Conservation (phyloP, 768 basidiomycete genomes). For the Polyporus arcularius region DNA sequence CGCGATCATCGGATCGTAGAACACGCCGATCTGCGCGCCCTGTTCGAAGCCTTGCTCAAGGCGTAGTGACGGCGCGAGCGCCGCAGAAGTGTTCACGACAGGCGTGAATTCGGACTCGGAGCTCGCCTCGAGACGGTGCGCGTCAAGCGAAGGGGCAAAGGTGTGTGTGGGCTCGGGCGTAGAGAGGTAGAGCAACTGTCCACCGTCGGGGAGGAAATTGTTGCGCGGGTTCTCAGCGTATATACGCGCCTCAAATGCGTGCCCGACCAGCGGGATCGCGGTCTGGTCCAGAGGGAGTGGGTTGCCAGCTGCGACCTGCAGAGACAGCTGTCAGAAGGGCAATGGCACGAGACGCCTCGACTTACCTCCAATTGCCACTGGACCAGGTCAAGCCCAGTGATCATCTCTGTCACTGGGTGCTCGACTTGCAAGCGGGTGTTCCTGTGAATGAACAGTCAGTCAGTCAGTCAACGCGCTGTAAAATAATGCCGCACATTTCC, state of each 20-base stretch:
- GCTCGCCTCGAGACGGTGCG: conserved; percentile 23
- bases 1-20: conserved; percentile 91
- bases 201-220: conserved; percentile 91
- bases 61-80: conserved; percentile 65
- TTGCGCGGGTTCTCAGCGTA: conserved; percentile 95
- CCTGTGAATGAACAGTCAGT: conserved; percentile 40
- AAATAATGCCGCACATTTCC: conserved; percentile 72
- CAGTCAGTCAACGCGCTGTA: background rate
- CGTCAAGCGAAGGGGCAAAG: conserved; percentile 54
- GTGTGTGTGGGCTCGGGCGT: conserved; percentile 73
- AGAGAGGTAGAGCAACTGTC: conserved; percentile 75
- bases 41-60: conserved; percentile 87
- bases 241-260: conserved; percentile 93
- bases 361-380: conserved; percentile 90
- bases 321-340: background rate
- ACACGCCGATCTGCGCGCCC: conserved; percentile 81
- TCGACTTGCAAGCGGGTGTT: conserved; percentile 87
- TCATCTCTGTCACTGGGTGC: conserved; percentile 94
- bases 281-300: conserved; percentile 76
- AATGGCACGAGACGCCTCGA: background rate
- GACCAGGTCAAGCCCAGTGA: conserved; percentile 91
- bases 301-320: conserved; percentile 85
- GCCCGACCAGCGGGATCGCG: conserved; percentile 83
- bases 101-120: conserved; percentile 13
- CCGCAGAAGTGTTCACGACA: conserved; percentile 18